Evolutionary conservation across 1,284 basidiomycete genomes (phyloP).

Genomic region (Cutaneotrichosporon daszewskae): DNA sequence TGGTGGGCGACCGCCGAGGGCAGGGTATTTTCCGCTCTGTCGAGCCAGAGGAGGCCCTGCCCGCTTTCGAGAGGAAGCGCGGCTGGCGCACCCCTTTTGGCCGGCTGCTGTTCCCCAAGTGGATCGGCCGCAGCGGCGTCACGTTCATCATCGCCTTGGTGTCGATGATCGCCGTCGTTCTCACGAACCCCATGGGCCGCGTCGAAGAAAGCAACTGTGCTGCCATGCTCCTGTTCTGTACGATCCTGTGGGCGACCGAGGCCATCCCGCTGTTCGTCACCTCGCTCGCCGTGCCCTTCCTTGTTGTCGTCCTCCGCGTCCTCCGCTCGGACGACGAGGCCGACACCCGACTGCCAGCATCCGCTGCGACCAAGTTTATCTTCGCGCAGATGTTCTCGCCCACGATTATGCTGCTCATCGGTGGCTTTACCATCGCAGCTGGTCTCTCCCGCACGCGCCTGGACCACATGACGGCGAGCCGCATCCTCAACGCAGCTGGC

Average conservation of each 20-base stretch:
- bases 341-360: constrained; percentile 56
- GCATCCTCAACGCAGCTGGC: constrained; percentile 83
- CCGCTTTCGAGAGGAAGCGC: constrained; percentile 50
- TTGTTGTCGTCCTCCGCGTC: constrained; percentile 84
- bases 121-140: constrained; percentile 60
- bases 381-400: constrained; percentile 56
- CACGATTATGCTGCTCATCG: constrained; percentile 89
- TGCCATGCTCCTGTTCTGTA: constrained; percentile 84
- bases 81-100: constrained; percentile 59
- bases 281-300: constrained; percentile 78
- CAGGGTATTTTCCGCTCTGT: constrained; percentile 69
- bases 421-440: constrained; percentile 97
- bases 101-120: constrained; percentile 49
- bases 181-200: constrained; percentile 58
- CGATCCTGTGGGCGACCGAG: constrained; percentile 94
- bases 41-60: constrained; percentile 52
- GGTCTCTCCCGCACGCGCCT: constrained; percentile 96
- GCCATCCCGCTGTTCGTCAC: constrained; percentile 97
- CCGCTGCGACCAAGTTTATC: constrained; percentile 75
- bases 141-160: constrained; percentile 57
- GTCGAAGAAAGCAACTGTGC: constrained; percentile 84
- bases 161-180: constrained; percentile 60
- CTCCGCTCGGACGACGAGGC: constrained; percentile 61
- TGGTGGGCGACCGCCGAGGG: constrained; percentile 60
- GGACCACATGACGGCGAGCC: constrained; percentile 89